Percentiles rank a stretch among this genome's conserved stretches.
Conservation (phyloP, 768 basidiomycete genomes). For the Boletus patriciae region DNA sequence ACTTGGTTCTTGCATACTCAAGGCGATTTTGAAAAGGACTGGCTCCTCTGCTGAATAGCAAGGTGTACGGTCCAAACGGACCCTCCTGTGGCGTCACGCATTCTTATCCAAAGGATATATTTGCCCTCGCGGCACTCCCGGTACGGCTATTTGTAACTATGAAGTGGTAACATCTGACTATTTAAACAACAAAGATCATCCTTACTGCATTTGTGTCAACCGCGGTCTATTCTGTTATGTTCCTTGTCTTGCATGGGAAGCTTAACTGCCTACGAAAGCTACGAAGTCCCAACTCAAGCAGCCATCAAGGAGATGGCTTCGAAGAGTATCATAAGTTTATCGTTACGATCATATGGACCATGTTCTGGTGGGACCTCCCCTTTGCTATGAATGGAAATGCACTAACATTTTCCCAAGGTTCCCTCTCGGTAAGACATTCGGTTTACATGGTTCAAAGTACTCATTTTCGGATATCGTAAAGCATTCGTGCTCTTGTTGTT, state of each 20-base stretch:
- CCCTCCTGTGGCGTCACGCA: slow-evolving; percentile 53
- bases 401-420: slow-evolving; percentile 43
- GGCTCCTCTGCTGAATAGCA: slow-evolving; percentile 36
- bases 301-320: slow-evolving; percentile 43
- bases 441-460: not conserved
- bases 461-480: slow-evolving; percentile 26
- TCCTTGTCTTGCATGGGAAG: slow-evolving; percentile 60
- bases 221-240: slow-evolving; percentile 59
- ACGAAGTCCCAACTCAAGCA: slow-evolving; percentile 49
- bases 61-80: slow-evolving; percentile 53
- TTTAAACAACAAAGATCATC: slow-evolving; percentile 47
- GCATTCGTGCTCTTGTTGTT: slow-evolving; percentile 60
- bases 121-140: slow-evolving; percentile 61
- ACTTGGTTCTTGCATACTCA: not conserved
- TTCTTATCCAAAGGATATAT: slow-evolving; percentile 42
- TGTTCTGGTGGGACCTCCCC: slow-evolving; percentile 59
- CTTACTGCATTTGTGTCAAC: slow-evolving; percentile 55
- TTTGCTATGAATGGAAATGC: not conserved
- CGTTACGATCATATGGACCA: slow-evolving; percentile 57
- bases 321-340: slow-evolving; percentile 63
- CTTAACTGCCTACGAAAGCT: slow-evolving; percentile 52
- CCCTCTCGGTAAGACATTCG: slow-evolving; percentile 48
- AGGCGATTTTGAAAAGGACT: slow-evolving; percentile 32
- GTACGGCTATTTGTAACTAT: slow-evolving; percentile 37
- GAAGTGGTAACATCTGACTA: not conserved